Evolutionary conservation across 805 yeast species (phyloP).

Genomic region (Sugiyamaella americana): DNA sequence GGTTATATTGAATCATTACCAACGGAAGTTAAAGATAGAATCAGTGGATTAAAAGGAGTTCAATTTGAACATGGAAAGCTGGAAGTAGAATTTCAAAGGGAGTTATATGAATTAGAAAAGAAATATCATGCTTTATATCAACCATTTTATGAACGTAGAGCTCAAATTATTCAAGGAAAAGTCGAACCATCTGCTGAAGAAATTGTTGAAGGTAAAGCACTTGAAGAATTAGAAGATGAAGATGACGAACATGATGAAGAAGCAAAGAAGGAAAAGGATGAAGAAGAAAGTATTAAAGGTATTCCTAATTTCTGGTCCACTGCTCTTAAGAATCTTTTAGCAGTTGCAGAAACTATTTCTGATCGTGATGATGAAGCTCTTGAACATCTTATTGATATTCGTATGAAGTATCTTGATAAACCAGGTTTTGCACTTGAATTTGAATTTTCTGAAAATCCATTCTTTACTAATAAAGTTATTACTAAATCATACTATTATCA

Average conservation of each 20-base stretch:
- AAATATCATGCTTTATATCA: conserved; percentile 64
- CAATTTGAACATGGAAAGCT: conserved; percentile 74
- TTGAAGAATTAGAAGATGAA: conserved; percentile 52
- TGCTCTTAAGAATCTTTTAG: conserved; percentile 79
- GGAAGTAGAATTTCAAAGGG: conserved; percentile 89
- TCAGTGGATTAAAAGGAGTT: conserved; percentile 73
- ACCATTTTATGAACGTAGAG: conserved; percentile 72
- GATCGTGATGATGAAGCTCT: conserved; percentile 88
- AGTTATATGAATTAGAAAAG: conserved; percentile 78
- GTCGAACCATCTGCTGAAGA: conserved; percentile 75
- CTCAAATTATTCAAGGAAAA: conserved; percentile 62
- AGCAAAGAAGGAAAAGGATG: conserved; percentile 33
- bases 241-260: conserved; percentile 40
- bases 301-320: conserved; percentile 97
- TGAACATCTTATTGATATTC: conserved; percentile 58
- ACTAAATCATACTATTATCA: conserved; percentile 90
- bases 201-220: conserved; percentile 67
- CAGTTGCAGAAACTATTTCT: conserved; percentile 75
- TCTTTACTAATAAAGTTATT: conserved; percentile 64
- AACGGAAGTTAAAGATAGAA: conserved; percentile 61
- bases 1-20: conserved; percentile 82
- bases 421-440: conserved; percentile 90
- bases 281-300: conserved; percentile 50
- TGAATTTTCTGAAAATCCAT: conserved; percentile 70
- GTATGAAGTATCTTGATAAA: conserved; percentile 64